phyloP scores from a whole-genome alignment of 176 grass and related monocot genomes.

The Calamus simplicifolius region DNA sequence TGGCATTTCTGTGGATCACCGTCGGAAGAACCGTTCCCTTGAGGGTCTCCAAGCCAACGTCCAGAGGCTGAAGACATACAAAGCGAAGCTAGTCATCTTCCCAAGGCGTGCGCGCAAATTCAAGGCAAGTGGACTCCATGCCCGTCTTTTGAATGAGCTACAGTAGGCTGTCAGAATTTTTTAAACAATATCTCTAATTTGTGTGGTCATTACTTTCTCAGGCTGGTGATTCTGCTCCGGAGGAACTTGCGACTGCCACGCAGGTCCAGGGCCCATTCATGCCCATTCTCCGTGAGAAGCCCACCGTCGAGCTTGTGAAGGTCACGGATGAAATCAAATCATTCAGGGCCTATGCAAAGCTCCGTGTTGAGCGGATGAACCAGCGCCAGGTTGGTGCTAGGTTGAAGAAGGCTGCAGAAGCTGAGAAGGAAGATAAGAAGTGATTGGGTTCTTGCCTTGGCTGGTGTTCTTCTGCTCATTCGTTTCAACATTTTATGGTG shows the following conservation, averaged over 20 bases:
- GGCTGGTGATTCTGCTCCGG: slow-evolving; percentile 83
- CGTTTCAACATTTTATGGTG: too few species aligned
- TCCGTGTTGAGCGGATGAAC: slow-evolving; percentile 75
- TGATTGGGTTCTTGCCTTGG: slow-evolving; percentile 7
- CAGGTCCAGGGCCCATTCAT: slow-evolving; percentile 79
- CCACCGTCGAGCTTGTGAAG: slow-evolving; percentile 61
- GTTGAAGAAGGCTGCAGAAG: slow-evolving; percentile 67
- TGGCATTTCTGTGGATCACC: slow-evolving; percentile 75
- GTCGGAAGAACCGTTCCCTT: slow-evolving; percentile 67
- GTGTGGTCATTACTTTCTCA: slow-evolving; percentile 4
- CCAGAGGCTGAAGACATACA: slow-evolving; percentile 75
- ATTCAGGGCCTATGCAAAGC: slow-evolving; percentile 75
- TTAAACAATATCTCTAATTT: too few species aligned
- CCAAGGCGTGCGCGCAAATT: slow-evolving; percentile 62
- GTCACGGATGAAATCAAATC: slow-evolving; percentile 80
- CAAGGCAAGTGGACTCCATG: slow-evolving; percentile 27
- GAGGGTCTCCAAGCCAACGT: slow-evolving; percentile 69
- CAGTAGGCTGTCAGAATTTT: too few species aligned
- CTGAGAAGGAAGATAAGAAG: slow-evolving; percentile 84
- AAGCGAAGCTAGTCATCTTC: slow-evolving; percentile 85
- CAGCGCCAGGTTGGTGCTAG: slow-evolving; percentile 46
- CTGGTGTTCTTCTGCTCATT: background rate
- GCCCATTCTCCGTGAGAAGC: slow-evolving; percentile 61
- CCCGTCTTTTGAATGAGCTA: too few species aligned
- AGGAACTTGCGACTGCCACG: slow-evolving; percentile 72